Evolutionary conservation across 1,284 basidiomycete species (phyloP), one percentile per base, ranked within the genome.

Genomic region (Moniliella sp.): DNA sequence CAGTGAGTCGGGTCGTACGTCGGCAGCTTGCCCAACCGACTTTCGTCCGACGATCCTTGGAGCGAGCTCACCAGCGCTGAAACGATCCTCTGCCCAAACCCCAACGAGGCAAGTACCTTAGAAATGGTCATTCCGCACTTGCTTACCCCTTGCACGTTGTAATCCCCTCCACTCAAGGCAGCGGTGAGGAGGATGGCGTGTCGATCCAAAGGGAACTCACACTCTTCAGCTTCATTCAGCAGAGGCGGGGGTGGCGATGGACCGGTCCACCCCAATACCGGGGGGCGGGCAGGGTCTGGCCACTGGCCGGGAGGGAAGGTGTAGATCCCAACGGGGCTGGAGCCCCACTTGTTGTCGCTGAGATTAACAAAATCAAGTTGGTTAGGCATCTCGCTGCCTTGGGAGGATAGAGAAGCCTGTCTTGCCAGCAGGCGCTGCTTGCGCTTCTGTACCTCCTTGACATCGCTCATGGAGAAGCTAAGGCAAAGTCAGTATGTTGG

Each of bases 151-250:
- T 27, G 43, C 2, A 40, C 69, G 33, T 77, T 70, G 50, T 93
- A 97, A 61, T 97, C 88, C 0, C 84, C 88, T 0, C 86, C 86
- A 7, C 74, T 72, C 45, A 88, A 67, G 3, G 93, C 65, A 0
- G 76, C 86, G 27, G 88, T 74, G 14, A 93, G 69, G 27, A 93
- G 75, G 50, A 86, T 67, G 0, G 77, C 82, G 17, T 75, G 69
- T 2, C 72, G 69, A 23, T 71, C 72, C 38, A 88, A 67, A 27
- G 66, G 55, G 18, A 21, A 21, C n/a, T 18, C 19, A 9, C 15
- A 9, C 9, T 26, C 15, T 25, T 35, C 11, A 12, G 67, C 40
- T 72, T 68, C 8, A 13, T 29, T 72, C 73, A 45, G 80, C 77
- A 28, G 75, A 71, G 48, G 69, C 72, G 9, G 42, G 37, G 5